Evolutionary conservation across 805 yeast genomes (phyloP).

Genomic region (Lachancea sp.): DNA sequence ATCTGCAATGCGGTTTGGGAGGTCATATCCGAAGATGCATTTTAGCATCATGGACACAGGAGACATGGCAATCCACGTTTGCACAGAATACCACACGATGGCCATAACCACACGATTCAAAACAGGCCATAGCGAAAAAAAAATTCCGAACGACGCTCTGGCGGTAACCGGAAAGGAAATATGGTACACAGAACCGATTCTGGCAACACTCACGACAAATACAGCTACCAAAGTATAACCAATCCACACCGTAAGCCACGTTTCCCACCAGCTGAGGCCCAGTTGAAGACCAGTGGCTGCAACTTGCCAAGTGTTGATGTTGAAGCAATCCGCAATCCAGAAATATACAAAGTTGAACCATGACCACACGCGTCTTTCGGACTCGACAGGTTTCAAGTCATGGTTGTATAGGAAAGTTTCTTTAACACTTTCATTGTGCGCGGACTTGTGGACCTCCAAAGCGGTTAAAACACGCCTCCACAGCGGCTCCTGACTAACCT

Average conservation of each 20-base stretch:
- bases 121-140: conserved; percentile 85
- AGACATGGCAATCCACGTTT: conserved; percentile 77
- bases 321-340: conserved; percentile 88
- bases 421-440: conserved; percentile 25
- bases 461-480: conserved; percentile 4
- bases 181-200: conserved; percentile 78
- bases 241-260: conserved; percentile 83
- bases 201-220: conserved; percentile 64
- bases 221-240: conserved; percentile 68
- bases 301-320: conserved; percentile 86
- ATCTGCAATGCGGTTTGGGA: conserved; percentile 57
- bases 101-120: conserved; percentile 85
- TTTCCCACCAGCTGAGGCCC: conserved; percentile 86
- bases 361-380: conserved; percentile 69
- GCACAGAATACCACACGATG: conserved; percentile 83
- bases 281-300: conserved; percentile 78
- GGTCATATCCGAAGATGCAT: conserved; percentile 65
- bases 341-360: conserved; percentile 76
- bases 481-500: neutral
- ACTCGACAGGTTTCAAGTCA: conserved; percentile 77
- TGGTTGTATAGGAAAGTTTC: conserved; percentile 66
- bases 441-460: conserved; percentile 8
- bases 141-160: conserved; percentile 79
- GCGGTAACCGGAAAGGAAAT: conserved; percentile 78
- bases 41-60: conserved; percentile 73